Base-by-base conservation (phyloP, 2,329 filamentous ascomycete genomes). In the Plenodomus biglobosus region DNA sequence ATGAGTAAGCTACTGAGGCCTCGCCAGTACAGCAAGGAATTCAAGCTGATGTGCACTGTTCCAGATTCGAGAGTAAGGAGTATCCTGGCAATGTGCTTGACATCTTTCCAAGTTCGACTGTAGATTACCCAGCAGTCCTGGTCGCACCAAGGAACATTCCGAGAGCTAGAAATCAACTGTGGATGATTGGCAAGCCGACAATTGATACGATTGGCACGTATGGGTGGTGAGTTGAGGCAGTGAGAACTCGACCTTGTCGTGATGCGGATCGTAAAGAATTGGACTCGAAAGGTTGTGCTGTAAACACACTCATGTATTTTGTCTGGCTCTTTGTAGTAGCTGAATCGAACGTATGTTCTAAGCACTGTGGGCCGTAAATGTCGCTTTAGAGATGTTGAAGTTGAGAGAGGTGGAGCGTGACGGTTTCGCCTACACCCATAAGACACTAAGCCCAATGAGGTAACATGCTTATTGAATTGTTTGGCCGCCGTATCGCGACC, bases 401-500 rank as follows among this genome's bases (percentile, higher is more conserved):
- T 24, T 24, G 22, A 24, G 11, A 11, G 11, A 24, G 22, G 22
- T 24, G 22, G 22, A 24, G 22, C 11, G 6, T 24, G 20, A 39
- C 20, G n/a, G 38, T 8, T 16, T 19, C 20, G 24, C 11, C 39
- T 34, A 17, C 22, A 5, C 22, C 22, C 11, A 11, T 11, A 6
- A 5, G 5, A 36, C 43, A 30, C 51, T 59, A 59, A 34, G 18
- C 56, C 52, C 15, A n/a, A 57, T 51, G 30, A 18, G 52, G 56
- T 53, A 57, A 27, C 50, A 50, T 59, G 56, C 50, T 59, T 50
- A 51, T 37, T 18, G 42, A 43, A 42, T 20, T 55, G 56, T 56
- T 57, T 59, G 56, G 52, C 47, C 35, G 49, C 49, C 22, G 44
- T 32, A 27, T 52, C 46, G 47, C 47, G 44, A 44, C 46, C 20